Evolutionary conservation across 169 alveolate species (phyloP), one percentile per base, ranked within the genome.

Genomic region (Theileria luwenshuni): DNA sequence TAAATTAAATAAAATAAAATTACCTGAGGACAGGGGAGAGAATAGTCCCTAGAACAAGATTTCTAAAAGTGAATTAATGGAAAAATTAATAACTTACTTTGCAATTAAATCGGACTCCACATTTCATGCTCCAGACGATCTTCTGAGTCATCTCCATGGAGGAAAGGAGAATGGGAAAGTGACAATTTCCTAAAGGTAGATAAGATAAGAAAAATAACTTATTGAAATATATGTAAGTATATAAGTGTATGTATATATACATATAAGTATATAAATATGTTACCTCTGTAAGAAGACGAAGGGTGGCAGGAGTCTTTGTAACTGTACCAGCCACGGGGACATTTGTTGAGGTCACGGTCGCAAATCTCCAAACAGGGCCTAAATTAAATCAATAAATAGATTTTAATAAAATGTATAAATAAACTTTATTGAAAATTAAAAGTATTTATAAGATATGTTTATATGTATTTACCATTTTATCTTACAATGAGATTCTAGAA

Each of bases 401-500:
- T n/a, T n/a, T n/a, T n/a, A n/a, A n/a, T n/a, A n/a, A n/a, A n/a
- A n/a, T n/a, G n/a, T n/a, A n/a, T n/a, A n/a, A n/a, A n/a, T n/a
- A n/a, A n/a, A n/a, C n/a, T n/a, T n/a, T n/a, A n/a, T n/a, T n/a
- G n/a, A n/a, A n/a, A n/a, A n/a, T n/a, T n/a, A n/a, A n/a, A n/a
- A n/a, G n/a, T n/a, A n/a, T n/a, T n/a, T n/a, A n/a, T n/a, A n/a
- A n/a, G n/a, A n/a, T n/a, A n/a, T n/a, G n/a, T n/a, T n/a, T n/a
- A n/a, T n/a, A n/a, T n/a, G n/a, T n/a, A n/a, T n/a, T n/a, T 65
- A 81, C 89, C 89, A 81, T 13, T 15, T 81, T n/a, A 81, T 47
- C 19, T 28, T 21, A 67, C 89, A 81, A 6, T 6, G 17, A 5
- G 52, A 17, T 49, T 72, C 71, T 52, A 72, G 12, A 12, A 33